These are phyloP conservation scores for Beauveria asiatica DNA, from an alignment of 2,329 filamentous ascomycete genomes.

Conservation along the genomic window DNA sequence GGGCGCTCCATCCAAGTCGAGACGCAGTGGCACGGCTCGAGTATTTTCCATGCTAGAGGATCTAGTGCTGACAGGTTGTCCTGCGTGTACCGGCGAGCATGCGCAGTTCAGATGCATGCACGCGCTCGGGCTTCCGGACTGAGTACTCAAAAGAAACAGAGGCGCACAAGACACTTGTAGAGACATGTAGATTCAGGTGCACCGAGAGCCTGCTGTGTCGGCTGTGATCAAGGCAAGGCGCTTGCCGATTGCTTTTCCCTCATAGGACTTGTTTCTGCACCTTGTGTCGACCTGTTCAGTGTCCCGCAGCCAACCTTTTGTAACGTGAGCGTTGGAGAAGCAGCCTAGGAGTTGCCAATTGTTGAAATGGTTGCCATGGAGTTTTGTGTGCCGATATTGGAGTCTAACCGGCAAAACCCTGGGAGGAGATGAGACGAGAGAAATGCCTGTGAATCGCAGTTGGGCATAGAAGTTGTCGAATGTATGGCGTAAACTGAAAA, in stretches of 20 bases:
- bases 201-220: neutral
- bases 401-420: neutral
- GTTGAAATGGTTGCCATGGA: neutral
- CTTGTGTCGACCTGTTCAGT: neutral
- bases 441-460: neutral
- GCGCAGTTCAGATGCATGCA: neutral
- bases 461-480: neutral
- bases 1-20: neutral
- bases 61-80: neutral
- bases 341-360: neutral
- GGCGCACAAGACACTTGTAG: conserved; percentile 2
- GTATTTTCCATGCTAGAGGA: neutral
- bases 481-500: neutral
- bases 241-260: neutral
- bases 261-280: neutral
- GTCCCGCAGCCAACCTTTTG: neutral
- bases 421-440: neutral
- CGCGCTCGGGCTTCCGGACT: neutral
- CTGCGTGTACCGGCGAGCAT: neutral
- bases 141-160: neutral
- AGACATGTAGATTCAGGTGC: neutral
- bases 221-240: neutral
- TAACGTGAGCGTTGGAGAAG: neutral
- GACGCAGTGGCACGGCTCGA: neutral
- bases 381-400: neutral